Conservation (phyloP, 805 yeast species). For the Lipomyces lipofer region DNA sequence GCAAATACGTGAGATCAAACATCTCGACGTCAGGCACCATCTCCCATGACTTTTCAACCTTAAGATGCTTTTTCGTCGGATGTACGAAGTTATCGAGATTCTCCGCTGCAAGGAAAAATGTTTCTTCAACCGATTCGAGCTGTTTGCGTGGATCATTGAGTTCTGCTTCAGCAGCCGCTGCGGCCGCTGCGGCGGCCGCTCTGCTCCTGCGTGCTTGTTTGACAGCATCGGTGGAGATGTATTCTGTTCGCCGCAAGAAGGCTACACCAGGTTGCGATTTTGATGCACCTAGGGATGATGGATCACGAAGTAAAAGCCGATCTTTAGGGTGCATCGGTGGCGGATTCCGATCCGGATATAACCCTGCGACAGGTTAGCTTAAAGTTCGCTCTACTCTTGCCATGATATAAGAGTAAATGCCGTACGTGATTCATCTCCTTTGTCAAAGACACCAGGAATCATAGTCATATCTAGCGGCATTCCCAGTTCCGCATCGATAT, state of each 20-base stretch:
- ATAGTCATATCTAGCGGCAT: slow-evolving; percentile 72
- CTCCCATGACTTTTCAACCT: slow-evolving; percentile 76
- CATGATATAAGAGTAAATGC: not conserved
- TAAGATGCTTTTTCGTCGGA: slow-evolving; percentile 72
- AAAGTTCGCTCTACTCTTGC: slow-evolving; percentile 2
- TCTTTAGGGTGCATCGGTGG: slow-evolving; percentile 38
- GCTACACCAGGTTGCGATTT: slow-evolving; percentile 49
- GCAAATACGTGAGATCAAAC: slow-evolving; percentile 73
- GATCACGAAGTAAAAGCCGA: slow-evolving; percentile 73
- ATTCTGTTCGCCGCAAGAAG: slow-evolving; percentile 94
- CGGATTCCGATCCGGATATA: slow-evolving; percentile 25
- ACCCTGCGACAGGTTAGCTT: slow-evolving; percentile 3
- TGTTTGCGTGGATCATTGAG: slow-evolving; percentile 59
- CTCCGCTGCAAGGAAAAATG: slow-evolving; percentile 63
- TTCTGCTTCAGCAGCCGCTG: slow-evolving; percentile 32
- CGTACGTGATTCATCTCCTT: slow-evolving; percentile 48
- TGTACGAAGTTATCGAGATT: slow-evolving; percentile 55
- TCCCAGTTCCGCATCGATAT: slow-evolving; percentile 56
- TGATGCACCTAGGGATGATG: slow-evolving; percentile 49
- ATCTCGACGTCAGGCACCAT: slow-evolving; percentile 88
- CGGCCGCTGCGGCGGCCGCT: slow-evolving; percentile 33
- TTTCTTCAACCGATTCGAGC: slow-evolving; percentile 68
- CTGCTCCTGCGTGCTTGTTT: slow-evolving; percentile 30
- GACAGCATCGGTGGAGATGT: slow-evolving; percentile 66
- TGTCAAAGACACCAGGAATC: slow-evolving; percentile 67